Conservation (phyloP, 2,329 filamentous ascomycete species). For the Ophiostoma himal-ulmi region DNA sequence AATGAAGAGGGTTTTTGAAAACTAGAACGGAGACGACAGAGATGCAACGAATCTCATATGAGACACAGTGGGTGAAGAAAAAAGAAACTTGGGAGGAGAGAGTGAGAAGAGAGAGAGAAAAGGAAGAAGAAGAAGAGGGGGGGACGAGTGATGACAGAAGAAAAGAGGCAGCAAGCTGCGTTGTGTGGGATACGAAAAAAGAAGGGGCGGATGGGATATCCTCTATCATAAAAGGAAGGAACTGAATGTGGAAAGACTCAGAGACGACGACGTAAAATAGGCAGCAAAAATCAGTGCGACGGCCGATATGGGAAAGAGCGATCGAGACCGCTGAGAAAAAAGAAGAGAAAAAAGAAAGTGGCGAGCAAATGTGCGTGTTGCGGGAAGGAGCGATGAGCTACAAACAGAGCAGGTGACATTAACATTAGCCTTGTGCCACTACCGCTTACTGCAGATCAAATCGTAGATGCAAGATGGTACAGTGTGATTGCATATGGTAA, state of each 20-base stretch:
- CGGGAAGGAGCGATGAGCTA: neutral
- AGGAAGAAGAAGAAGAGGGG: neutral
- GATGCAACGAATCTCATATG: neutral
- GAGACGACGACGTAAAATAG: neutral
- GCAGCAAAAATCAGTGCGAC: neutral
- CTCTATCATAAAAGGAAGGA: neutral
- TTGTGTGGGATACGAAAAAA: neutral
- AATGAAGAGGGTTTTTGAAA: neutral
- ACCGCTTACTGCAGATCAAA: conserved; percentile 7
- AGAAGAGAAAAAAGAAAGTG: neutral
- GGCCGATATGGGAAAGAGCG: neutral
- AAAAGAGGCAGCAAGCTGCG: neutral
- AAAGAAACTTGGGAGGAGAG: neutral
- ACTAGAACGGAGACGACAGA: neutral
- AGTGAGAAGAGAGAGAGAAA: too few species aligned
- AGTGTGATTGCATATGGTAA: neutral
- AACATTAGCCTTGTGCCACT: neutral
- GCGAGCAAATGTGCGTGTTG: neutral
- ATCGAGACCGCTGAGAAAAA: neutral
- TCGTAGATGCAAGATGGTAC: neutral
- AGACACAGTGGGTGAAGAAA: neutral
- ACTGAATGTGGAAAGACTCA: neutral
- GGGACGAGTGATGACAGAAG: neutral
- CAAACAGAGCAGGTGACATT: neutral
- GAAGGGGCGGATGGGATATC: neutral